Percentiles rank a stretch among this genome's conserved stretches.
phyloP scores from a whole-genome alignment of 1,284 basidiomycete species.

The Cutaneotrichosporon sp. region DNA sequence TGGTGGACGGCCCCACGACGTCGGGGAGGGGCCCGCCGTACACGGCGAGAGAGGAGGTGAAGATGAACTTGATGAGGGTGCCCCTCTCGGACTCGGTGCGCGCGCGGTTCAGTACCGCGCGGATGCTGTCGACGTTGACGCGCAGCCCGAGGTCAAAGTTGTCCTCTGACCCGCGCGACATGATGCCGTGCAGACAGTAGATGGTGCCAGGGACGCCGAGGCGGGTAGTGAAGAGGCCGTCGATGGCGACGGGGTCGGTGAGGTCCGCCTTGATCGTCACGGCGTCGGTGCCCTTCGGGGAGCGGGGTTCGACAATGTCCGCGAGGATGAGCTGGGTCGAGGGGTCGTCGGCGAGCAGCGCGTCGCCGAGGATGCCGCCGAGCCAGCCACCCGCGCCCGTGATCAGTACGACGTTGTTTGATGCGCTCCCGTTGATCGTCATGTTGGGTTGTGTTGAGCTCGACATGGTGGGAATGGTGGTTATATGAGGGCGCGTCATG shows the following conservation, averaged over 20 bases:
- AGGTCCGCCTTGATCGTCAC: constrained; percentile 60
- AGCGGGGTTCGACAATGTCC: constrained; percentile 58
- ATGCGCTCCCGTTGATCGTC: constrained; percentile 19
- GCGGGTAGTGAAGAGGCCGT: constrained; percentile 53
- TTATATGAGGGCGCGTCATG: not conserved
- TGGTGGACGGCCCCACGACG: constrained; percentile 58
- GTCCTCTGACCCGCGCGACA: constrained; percentile 65
- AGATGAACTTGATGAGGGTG: constrained; percentile 60
- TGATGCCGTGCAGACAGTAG: constrained; percentile 66
- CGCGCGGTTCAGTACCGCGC: constrained; percentile 59
- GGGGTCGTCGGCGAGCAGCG: constrained; percentile 42
- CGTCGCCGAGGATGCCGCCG: constrained; percentile 44
- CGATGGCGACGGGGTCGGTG: constrained; percentile 55
- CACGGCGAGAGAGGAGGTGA: constrained; percentile 66
- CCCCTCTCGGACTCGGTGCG: constrained; percentile 29
- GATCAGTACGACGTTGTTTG: constrained; percentile 41
- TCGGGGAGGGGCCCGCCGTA: constrained; percentile 65
- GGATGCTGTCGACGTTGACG: constrained; percentile 66
- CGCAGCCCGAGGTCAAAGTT: constrained; percentile 64
- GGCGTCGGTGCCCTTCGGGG: constrained; percentile 52
- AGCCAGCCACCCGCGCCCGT: constrained; percentile 51
- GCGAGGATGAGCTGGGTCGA: constrained; percentile 48
- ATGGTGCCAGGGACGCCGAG: constrained; percentile 46
- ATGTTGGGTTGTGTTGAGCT: constrained; percentile 11
- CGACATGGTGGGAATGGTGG: not conserved